Evolutionary conservation across 2,329 filamentous ascomycete genomes (phyloP).

Genomic region (Volutella citrinella): DNA sequence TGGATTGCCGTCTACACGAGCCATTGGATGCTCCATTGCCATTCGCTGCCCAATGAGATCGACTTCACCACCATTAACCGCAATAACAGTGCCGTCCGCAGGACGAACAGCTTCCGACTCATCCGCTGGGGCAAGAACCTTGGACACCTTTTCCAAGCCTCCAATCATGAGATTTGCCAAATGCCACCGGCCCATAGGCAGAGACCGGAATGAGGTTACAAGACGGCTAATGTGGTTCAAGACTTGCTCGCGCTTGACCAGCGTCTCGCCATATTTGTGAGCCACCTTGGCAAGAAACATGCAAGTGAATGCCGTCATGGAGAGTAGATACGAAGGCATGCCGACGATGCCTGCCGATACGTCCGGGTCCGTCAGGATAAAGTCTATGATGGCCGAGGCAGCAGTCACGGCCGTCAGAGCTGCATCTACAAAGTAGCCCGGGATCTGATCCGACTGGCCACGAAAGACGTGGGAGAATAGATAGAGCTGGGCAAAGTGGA

Average conservation of each 20-base stretch:
- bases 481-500: constrained; percentile 37
- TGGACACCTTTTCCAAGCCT: constrained; percentile 39
- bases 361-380: constrained; percentile 38
- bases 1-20: constrained; percentile 10
- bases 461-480: constrained; percentile 37
- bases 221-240: constrained; percentile 35
- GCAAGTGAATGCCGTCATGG: constrained; percentile 49
- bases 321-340: constrained; percentile 47
- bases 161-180: constrained; percentile 44
- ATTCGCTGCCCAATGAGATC: constrained; percentile 2
- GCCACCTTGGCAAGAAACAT: constrained; percentile 47
- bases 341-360: constrained; percentile 36
- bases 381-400: constrained; percentile 39
- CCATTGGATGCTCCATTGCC: constrained; percentile 3
- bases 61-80: constrained; percentile 3
- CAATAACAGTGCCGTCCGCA: too few relatives aligned
- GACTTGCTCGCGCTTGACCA: constrained; percentile 36
- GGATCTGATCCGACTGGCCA: constrained; percentile 28
- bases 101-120: constrained; percentile 3
- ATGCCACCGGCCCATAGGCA: constrained; percentile 42
- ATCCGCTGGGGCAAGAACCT: constrained; percentile 10
- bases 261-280: constrained; percentile 35
- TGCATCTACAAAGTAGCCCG: constrained; percentile 25
- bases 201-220: constrained; percentile 37
- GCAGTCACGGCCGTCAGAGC: constrained; percentile 28